A percentile compares a stretch with the other conserved stretches of the same genome.
Evolutionary conservation across 805 yeast species (phyloP).

Genomic region (Saturnispora silvae): DNA sequence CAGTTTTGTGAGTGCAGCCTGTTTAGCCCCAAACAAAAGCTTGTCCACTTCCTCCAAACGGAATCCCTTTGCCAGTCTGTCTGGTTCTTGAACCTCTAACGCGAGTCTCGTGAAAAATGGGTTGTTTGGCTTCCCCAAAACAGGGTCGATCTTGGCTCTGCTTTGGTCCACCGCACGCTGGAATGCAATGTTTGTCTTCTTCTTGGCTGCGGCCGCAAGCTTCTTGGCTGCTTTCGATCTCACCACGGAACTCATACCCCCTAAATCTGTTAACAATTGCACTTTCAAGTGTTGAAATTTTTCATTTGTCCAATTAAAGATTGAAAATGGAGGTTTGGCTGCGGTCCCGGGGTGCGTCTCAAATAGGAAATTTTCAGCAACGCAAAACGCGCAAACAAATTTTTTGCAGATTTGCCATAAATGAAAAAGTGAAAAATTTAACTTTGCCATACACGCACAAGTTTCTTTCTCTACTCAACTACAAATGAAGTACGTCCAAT

Average conservation of each 20-base stretch:
- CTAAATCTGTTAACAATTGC: background rate
- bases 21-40: constrained; percentile 67
- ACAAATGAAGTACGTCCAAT: constrained; percentile 51
- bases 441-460: background rate
- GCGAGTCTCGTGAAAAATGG: constrained; percentile 60
- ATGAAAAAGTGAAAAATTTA: constrained; percentile 1
- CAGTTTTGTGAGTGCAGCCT: constrained; percentile 36
- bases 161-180: constrained; percentile 12
- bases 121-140: constrained; percentile 58
- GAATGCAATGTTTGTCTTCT: constrained; percentile 22
- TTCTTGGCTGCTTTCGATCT: constrained; percentile 13
- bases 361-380: background rate
- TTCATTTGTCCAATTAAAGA: background rate
- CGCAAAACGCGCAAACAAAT: constrained; percentile 6
- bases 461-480: background rate
- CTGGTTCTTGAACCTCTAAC: constrained; percentile 57
- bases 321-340: background rate
- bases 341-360: constrained; percentile 1
- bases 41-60: constrained; percentile 59
- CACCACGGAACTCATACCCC: background rate
- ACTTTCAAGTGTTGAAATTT: background rate
- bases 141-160: constrained; percentile 60
- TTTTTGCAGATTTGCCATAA: background rate
- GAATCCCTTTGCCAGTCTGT: constrained; percentile 50
- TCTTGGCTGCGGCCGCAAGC: constrained; percentile 15